Conservation (phyloP, 2,329 filamentous ascomycete genomes). For the Hyphodiscus sp. region DNA sequence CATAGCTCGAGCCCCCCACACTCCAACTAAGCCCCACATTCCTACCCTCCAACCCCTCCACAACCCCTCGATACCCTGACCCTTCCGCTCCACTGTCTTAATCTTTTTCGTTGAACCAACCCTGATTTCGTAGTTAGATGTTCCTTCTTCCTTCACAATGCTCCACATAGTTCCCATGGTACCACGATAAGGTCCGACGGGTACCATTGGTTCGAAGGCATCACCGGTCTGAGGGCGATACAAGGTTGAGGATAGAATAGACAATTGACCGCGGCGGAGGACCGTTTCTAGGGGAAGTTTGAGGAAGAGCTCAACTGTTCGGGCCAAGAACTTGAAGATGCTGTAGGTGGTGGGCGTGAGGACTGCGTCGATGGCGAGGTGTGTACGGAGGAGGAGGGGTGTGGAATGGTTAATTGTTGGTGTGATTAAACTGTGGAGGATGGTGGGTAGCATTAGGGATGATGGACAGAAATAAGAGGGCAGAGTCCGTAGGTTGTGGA, state of each 20-base stretch:
- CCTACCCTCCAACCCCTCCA: slow-evolving; percentile 53
- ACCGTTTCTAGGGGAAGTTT: slow-evolving; percentile 91
- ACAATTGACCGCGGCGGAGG: slow-evolving; percentile 78
- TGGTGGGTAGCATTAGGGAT: slow-evolving; percentile 70
- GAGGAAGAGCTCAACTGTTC: slow-evolving; percentile 72
- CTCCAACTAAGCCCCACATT: slow-evolving; percentile 49
- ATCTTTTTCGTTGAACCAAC: not conserved
- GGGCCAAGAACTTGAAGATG: slow-evolving; percentile 73
- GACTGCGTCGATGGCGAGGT: slow-evolving; percentile 75
- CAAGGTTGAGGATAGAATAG: slow-evolving; percentile 44
- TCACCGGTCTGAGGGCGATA: slow-evolving; percentile 7
- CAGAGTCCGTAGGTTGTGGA: slow-evolving; percentile 63
- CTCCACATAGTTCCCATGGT: slow-evolving; percentile 86
- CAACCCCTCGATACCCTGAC: slow-evolving; percentile 47
- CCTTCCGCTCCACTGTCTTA: slow-evolving; percentile 30
- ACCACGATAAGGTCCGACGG: slow-evolving; percentile 75
- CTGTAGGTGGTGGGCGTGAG: slow-evolving; percentile 77
- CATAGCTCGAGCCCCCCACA: slow-evolving; percentile 39
- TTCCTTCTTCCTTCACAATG: slow-evolving; percentile 77
- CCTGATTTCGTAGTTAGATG: slow-evolving; percentile 3
- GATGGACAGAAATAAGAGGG: slow-evolving; percentile 70
- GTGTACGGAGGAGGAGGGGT: slow-evolving; percentile 79
- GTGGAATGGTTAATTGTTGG: slow-evolving; percentile 76
- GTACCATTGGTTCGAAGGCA: slow-evolving; percentile 67
- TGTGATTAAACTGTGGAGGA: slow-evolving; percentile 79